Conservation (phyloP, 108 stramenopile genomes). For the Cyclotella sp. region DNA sequence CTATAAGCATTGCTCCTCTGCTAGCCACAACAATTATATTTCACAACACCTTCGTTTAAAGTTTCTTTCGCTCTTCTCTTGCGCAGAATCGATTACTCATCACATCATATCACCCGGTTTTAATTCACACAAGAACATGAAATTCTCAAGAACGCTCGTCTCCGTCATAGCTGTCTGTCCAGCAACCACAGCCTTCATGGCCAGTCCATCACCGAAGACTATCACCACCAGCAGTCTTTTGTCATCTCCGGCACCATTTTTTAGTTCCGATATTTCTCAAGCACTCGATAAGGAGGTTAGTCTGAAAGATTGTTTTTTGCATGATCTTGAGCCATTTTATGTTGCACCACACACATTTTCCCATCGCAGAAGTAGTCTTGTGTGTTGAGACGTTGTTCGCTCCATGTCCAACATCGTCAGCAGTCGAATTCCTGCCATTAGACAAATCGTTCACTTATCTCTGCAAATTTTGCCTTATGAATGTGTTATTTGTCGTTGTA, state of each 20-base stretch:
- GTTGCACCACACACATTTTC: no score
- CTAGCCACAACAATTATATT: no score
- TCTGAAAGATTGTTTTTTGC: neutral
- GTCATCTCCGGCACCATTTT: slow-evolving; percentile 48
- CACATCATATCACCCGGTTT: no score
- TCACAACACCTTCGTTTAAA: neutral
- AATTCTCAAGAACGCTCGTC: slow-evolving; percentile 11
- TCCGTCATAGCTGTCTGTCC: slow-evolving; percentile 9
- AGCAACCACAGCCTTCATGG: slow-evolving; percentile 26
- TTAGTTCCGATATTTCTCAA: slow-evolving; percentile 24
- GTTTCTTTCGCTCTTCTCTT: neutral
- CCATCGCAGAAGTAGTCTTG: no score
- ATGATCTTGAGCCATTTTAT: no score
- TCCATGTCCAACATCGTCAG: no score
- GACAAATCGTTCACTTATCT: no score
- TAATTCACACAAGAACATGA: neutral
- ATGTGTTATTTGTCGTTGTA: neutral
- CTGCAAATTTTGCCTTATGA: neutral
- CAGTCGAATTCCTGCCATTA: no score
- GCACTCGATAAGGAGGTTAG: slow-evolving; percentile 54
- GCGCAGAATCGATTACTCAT: neutral
- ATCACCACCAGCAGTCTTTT: slow-evolving; percentile 4
- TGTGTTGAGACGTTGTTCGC: no score
- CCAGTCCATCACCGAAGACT: slow-evolving; percentile 7
- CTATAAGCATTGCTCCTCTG: no score